Base-by-base conservation (phyloP, 2,329 filamentous ascomycete species). In the Paracoccidioides brasiliensis region DNA sequence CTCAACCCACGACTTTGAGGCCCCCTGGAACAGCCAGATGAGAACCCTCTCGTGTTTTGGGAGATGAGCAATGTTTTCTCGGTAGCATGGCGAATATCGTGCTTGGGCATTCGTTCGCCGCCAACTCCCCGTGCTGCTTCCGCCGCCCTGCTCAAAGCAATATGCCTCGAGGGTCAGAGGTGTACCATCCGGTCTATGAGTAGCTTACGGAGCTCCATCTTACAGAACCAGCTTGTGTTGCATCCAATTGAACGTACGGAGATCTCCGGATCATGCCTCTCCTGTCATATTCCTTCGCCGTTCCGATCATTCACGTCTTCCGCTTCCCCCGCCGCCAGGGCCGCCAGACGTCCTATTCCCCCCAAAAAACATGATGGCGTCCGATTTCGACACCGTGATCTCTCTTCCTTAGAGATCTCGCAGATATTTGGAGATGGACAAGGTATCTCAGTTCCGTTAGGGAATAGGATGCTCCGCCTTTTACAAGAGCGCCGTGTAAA, bases 401-500 rank as follows among this genome's bases (percentile, higher is more conserved):
- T 72, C 15, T 65, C 70, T 4, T 50, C 56, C 32, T 51, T 43
- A 5, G 56, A 61, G 45, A 56, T 61, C 37, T 48, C 55, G 28
- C 55, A 52, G 32, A 69, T 74, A 28, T 73, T 73, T 33, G 69
- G 70, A 3, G 62, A 61, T 2, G 52, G 57, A 4, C 64, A 60
- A 15, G 64, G 60, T 12, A 52, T 72, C 5, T 64, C 67, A 2
- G 54, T 62, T 1, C 60, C 60, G 3, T 55, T 70, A 53, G 72
- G 67, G 2, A 73, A 73, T 54, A 68, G 70, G 10, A 59, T 70
- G 15, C 60, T 74, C 8, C 64, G 64, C 4, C 65, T 73, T 14
- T 62, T 77, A 2, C 74, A 77, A 53, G 67, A 65, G n/a, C 69
- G 73, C 32, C 71, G 74, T 28, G 55, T 72, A 14, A 63, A 67